A percentile compares a stretch with the other conserved stretches of the same genome.
These are phyloP conservation scores for Sordariomycetes sp. DNA, from an alignment of 2,329 filamentous ascomycete genomes.

Conservation along the genomic window DNA sequence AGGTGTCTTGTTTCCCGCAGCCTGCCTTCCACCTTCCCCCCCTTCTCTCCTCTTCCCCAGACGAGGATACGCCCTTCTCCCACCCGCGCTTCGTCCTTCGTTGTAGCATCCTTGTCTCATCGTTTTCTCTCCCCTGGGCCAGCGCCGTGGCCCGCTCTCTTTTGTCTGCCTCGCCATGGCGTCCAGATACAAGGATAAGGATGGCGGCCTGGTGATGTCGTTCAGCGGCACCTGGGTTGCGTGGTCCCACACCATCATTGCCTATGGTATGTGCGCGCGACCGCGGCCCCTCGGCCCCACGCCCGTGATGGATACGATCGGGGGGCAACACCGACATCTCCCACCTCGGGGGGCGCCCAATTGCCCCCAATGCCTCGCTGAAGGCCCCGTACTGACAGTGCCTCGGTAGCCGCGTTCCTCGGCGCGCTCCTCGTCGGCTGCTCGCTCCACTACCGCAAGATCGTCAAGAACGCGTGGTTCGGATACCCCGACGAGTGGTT, in stretches of 20 bases:
- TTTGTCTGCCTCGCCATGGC: conserved; percentile 24
- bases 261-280: conserved; percentile 58
- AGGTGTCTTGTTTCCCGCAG: background rate
- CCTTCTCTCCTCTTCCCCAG: background rate
- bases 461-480: conserved; percentile 94
- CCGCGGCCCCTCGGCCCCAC: background rate
- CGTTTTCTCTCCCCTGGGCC: background rate
- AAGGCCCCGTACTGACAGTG: background rate
- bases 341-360: background rate
- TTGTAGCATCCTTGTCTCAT: background rate
- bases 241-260: conserved; percentile 73
- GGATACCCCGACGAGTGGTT: conserved; percentile 95
- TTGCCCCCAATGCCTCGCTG: background rate
- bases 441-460: conserved; percentile 86
- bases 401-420: conserved; percentile 62
- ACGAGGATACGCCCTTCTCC: background rate
- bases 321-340: background rate
- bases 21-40: background rate
- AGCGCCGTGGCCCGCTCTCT: background rate
- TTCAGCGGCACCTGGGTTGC: conserved; percentile 87
- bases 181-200: conserved; percentile 53
- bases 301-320: background rate
- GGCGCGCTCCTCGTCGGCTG: conserved; percentile 76
- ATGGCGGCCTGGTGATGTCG: conserved; percentile 45
- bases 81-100: conserved; percentile 9